phyloP scores from a whole-genome alignment of 495 filamentous ascomycete species.

The Podospora australis region DNA sequence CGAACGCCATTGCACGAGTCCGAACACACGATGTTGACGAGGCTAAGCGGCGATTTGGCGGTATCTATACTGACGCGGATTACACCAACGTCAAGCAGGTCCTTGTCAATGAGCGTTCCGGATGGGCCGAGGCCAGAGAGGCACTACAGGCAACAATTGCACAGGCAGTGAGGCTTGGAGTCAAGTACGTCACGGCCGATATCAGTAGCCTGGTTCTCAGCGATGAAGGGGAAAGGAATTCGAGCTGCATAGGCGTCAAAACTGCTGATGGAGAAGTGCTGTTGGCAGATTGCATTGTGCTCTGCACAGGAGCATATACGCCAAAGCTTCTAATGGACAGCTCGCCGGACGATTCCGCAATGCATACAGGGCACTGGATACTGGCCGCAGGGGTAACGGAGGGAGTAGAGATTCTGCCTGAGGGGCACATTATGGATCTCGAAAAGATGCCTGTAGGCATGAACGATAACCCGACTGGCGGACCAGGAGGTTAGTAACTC shows the following conservation, averaged over 20 bases:
- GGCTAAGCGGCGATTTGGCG: too few species aligned
- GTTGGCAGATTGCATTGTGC: constrained; percentile 41
- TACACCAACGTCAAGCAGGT: constrained; percentile 46
- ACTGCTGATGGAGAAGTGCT: constrained; percentile 34
- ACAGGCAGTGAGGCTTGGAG: constrained; percentile 43
- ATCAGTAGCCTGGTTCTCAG: constrained; percentile 38
- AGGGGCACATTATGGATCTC: constrained; percentile 21
- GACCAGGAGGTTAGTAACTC: neutral
- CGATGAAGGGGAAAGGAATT: constrained; percentile 16
- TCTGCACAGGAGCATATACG: constrained; percentile 55
- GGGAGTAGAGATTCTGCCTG: constrained; percentile 33
- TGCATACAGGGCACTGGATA: constrained; percentile 48
- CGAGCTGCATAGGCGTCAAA: constrained; percentile 32
- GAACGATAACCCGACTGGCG: neutral
- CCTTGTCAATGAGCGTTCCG: constrained; percentile 47
- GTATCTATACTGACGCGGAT: constrained; percentile 48
- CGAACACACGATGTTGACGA: too few species aligned
- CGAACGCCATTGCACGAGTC: too few species aligned
- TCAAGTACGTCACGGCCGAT: constrained; percentile 45
- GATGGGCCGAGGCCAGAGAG: constrained; percentile 57
- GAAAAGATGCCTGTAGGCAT: constrained; percentile 30
- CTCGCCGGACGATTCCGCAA: constrained; percentile 23
- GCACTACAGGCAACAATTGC: constrained; percentile 42
- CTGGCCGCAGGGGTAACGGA: constrained; percentile 50
- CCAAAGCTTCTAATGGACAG: constrained; percentile 51